Conservation (phyloP, 129 eudicot genomes). For the Centaurea solstitialis region DNA sequence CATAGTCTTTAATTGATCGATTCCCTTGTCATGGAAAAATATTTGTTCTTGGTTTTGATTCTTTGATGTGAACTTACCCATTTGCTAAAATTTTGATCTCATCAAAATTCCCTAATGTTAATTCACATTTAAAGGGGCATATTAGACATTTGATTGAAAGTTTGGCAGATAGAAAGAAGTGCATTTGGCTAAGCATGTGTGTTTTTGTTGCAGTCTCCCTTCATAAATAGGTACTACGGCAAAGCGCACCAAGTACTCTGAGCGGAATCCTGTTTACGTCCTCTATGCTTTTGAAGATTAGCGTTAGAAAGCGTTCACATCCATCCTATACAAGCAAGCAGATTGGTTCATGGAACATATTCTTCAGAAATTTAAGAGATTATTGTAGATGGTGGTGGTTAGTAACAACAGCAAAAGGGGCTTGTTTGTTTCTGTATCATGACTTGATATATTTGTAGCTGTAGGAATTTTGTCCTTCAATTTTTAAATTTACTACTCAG, state of each 20-base stretch:
- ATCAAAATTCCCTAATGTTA: not conserved
- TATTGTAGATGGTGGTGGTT: constrained; percentile 8
- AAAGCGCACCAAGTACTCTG: constrained; percentile 74
- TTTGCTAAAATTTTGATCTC: not conserved
- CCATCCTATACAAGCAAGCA: not conserved
- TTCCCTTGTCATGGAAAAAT: not conserved
- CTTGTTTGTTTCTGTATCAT: constrained; percentile 8
- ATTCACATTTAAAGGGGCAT: not conserved
- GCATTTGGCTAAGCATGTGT: not conserved
- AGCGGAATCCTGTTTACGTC: not conserved
- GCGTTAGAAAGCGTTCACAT: not conserved
- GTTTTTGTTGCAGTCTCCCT: constrained; percentile 60
- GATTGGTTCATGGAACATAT: not conserved
- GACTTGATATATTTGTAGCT: constrained; percentile 7
- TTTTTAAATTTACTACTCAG: not conserved
- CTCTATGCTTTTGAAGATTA: not conserved
- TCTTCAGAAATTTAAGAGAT: not conserved
- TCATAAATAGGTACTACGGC: constrained; percentile 85
- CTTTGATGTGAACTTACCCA: not conserved
- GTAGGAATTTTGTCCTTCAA: constrained; percentile 23
- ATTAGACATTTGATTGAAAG: not conserved
- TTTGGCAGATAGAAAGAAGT: too few species aligned
- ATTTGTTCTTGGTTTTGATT: not conserved
- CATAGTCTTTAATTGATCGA: not conserved
- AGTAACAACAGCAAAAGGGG: constrained; percentile 17